Conservation (phyloP, 106 monocot genomes). For the Hemerocallis citrina region DNA sequence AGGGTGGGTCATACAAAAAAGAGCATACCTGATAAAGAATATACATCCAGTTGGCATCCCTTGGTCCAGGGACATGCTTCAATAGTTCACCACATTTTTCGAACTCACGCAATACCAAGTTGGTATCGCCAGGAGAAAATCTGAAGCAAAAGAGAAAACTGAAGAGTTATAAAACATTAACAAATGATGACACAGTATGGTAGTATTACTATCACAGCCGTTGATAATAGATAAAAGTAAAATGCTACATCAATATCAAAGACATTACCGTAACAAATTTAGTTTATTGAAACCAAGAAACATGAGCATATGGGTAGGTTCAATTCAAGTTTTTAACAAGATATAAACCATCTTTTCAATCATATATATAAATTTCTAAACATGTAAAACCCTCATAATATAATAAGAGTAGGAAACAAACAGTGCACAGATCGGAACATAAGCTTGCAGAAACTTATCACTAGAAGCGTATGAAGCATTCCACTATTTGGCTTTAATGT, state of each 20-base stretch:
- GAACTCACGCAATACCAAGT: constrained; percentile 79
- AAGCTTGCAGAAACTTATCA: neutral
- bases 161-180: neutral
- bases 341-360: neutral
- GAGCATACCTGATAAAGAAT: constrained; percentile 79
- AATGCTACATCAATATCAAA: neutral
- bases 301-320: neutral
- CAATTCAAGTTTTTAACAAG: neutral
- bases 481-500: no score
- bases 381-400: neutral
- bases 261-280: neutral
- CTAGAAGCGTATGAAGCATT: no score
- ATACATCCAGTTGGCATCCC: constrained; percentile 95
- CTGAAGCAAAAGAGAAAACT: constrained; percentile 20
- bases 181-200: no score
- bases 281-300: neutral
- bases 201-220: neutral
- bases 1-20: neutral
- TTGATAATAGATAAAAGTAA: neutral
- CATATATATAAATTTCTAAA: neutral
- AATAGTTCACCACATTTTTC: constrained; percentile 81
- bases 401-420: neutral
- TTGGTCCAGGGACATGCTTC: constrained; percentile 69
- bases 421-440: neutral
- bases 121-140: constrained; percentile 76